A percentile compares a stretch with the other conserved stretches of the same genome.
These are phyloP conservation scores for Mortierella sp. DNA, from an alignment of 371 early-diverging fungal species.

Conservation along the genomic window DNA sequence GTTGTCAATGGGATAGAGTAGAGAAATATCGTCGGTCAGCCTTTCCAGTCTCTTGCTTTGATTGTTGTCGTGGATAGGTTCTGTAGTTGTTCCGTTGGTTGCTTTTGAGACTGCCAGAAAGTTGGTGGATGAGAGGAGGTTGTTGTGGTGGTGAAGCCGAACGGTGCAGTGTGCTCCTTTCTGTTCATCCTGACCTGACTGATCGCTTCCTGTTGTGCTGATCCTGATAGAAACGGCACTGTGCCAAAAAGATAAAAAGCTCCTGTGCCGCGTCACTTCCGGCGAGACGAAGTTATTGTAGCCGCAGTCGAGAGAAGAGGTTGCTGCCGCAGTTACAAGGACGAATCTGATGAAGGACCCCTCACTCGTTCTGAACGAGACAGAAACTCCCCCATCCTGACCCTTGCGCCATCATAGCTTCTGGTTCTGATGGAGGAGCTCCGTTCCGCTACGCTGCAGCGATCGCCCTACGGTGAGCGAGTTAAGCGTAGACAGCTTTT, in stretches of 20 bases:
- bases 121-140: not conserved
- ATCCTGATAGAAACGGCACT: not conserved
- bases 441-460: not conserved
- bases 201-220: not conserved
- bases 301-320: not conserved
- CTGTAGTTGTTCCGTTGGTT: not conserved
- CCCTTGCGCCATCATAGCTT: conserved; percentile 2
- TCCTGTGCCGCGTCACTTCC: not conserved
- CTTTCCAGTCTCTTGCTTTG: not conserved
- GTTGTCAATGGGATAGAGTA: not conserved
- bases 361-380: not conserved
- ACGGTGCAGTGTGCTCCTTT: not conserved
- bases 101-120: not conserved
- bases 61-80: not conserved
- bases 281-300: not conserved
- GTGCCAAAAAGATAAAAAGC: not conserved
- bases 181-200: not conserved
- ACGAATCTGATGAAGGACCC: not conserved
- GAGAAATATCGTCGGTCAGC: conserved; percentile 21
- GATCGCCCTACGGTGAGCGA: not conserved
- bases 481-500: not conserved
- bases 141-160: not conserved
- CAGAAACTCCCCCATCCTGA: not conserved
- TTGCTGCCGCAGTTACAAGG: not conserved
- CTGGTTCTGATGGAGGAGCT: not conserved